Percentiles rank a stretch among this genome's conserved stretches.
Conservation (phyloP, 2,329 filamentous ascomycete species). For the Fusarium transvaalense region DNA sequence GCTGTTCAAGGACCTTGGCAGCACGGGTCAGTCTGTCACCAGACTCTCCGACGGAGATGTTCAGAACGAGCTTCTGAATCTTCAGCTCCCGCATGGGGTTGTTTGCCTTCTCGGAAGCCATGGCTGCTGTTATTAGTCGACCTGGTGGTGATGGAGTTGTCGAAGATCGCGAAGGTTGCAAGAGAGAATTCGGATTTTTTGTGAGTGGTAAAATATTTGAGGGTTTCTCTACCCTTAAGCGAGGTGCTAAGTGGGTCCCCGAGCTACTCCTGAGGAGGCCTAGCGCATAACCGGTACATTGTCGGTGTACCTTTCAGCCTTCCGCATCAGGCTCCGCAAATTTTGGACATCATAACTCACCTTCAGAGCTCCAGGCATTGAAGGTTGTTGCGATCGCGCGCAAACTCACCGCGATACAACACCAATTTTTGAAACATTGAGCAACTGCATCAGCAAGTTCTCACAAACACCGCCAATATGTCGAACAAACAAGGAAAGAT, state of each 20-base stretch:
- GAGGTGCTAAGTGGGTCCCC: slow-evolving; percentile 44
- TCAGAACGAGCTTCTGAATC: slow-evolving; percentile 99
- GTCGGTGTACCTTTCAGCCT: slow-evolving; percentile 55
- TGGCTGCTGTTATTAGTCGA: slow-evolving; percentile 56
- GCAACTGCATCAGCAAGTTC: slow-evolving; percentile 51
- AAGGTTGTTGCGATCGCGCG: slow-evolving; percentile 56
- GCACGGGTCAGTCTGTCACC: slow-evolving; percentile 99
- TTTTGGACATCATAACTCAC: slow-evolving; percentile 57
- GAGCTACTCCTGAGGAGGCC: slow-evolving; percentile 10
- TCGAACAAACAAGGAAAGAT: slow-evolving; percentile 97
- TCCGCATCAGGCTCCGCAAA: slow-evolving; percentile 61
- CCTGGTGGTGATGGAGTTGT: slow-evolving; percentile 53
- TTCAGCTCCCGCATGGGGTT: slow-evolving; percentile 99
- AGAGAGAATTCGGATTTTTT: slow-evolving; percentile 52
- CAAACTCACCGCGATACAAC: slow-evolving; percentile 55
- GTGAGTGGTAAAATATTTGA: slow-evolving; percentile 55
- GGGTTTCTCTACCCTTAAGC: slow-evolving; percentile 59
- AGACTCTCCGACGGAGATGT: slow-evolving; percentile 99
- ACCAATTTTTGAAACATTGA: slow-evolving; percentile 60
- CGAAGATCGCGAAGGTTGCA: slow-evolving; percentile 48
- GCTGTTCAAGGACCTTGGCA: slow-evolving; percentile 99
- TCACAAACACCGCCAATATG: slow-evolving; percentile 51
- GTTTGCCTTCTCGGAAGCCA: slow-evolving; percentile 82
- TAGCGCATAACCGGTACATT: slow-evolving; percentile 51
- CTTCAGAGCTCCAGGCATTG: slow-evolving; percentile 60